Evolutionary conservation across 148 eudicot species (phyloP).

Genomic region (Rhododendron molle): DNA sequence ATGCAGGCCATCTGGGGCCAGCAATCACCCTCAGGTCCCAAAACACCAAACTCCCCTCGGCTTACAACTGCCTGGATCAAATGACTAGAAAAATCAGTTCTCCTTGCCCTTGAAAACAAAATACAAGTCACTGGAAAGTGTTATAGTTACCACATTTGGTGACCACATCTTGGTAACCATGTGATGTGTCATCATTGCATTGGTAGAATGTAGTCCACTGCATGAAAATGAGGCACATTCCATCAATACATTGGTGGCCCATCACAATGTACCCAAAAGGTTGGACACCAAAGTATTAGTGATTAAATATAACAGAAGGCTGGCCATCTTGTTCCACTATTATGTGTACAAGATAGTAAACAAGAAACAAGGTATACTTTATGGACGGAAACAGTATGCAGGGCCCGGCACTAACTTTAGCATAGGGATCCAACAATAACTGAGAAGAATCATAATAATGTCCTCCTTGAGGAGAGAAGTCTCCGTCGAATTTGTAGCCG

Average conservation of each 20-base stretch:
- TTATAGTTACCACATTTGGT: neutral
- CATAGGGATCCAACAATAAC: constrained; percentile 84
- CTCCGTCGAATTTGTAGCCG: constrained; percentile 78
- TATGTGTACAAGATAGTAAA: neutral
- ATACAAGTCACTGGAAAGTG: constrained; percentile 1
- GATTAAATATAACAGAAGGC: neutral
- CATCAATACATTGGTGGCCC: too few relatives aligned
- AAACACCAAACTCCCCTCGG: constrained; percentile 71
- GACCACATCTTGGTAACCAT: neutral
- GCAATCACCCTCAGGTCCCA: constrained; percentile 66
- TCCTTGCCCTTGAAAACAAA: constrained; percentile 5
- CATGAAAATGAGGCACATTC: neutral
- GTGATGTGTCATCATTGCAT: neutral
- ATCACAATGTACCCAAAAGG: neutral
- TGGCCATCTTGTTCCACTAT: constrained; percentile 4
- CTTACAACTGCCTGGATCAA: constrained; percentile 79
- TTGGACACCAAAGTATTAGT: neutral
- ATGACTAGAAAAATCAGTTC: constrained; percentile 16
- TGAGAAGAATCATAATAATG: constrained; percentile 70
- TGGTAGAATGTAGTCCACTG: neutral
- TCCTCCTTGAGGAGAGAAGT: constrained; percentile 72
- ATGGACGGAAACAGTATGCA: neutral
- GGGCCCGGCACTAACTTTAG: constrained; percentile 54
- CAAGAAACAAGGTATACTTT: neutral
- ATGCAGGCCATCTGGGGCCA: constrained; percentile 94